A percentile compares a stretch with the other conserved stretches of the same genome.
Evolutionary conservation across 176 grass and related monocot species (phyloP).

Genomic region (Avena atlantica): DNA sequence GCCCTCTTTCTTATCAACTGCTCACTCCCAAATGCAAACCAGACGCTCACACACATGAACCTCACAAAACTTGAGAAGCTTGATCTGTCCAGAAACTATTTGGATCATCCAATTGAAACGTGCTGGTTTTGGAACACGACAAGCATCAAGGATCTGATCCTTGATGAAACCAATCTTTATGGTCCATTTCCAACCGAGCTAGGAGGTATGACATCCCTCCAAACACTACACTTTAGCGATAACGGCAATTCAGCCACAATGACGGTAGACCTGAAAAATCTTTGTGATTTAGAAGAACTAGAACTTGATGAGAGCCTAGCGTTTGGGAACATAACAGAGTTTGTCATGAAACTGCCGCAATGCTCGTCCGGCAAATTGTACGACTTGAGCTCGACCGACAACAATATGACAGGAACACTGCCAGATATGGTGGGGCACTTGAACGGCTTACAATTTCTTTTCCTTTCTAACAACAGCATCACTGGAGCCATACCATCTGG

Average conservation of each 20-base stretch:
- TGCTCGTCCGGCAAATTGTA: not conserved
- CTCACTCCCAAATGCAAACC: not conserved
- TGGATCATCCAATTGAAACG: not conserved
- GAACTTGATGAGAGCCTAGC: not conserved
- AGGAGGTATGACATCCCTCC: not conserved
- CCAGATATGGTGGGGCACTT: not conserved
- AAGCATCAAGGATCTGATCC: fast-evolving
- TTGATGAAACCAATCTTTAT: not conserved
- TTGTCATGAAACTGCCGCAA: not conserved
- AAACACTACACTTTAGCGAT: fast-evolving
- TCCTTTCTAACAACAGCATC: constrained; percentile 4
- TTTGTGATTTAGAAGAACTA: constrained; percentile 18
- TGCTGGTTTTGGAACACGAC: not conserved
- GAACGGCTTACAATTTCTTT: not conserved
- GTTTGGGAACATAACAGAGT: not conserved
- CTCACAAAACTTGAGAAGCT: constrained; percentile 24
- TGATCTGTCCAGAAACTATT: not conserved
- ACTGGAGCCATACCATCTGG: not conserved
- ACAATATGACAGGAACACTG: constrained; percentile 24
- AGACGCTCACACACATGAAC: not conserved
- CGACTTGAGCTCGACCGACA: not conserved
- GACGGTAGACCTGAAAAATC: not conserved
- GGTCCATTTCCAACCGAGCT: not conserved
- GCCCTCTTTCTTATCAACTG: not conserved
- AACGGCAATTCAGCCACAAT: not conserved